These are phyloP conservation scores for Bauhinia variegata DNA, from an alignment of 306 rosid species.

Conservation along the genomic window DNA sequence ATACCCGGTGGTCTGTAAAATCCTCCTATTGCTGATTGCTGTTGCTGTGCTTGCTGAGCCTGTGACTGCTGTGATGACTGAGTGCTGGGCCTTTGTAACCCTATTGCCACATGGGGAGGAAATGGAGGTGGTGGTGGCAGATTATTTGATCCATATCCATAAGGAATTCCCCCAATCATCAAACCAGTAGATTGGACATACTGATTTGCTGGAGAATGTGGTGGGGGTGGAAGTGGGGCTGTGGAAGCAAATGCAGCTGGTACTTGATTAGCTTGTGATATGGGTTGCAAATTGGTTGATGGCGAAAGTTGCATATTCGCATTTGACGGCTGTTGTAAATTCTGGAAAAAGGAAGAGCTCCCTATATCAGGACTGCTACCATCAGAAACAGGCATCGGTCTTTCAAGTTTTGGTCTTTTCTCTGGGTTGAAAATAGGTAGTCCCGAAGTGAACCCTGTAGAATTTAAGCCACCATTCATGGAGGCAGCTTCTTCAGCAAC, in stretches of 20 bases:
- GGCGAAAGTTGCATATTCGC: slow-evolving; percentile 45
- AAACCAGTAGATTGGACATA: slow-evolving; percentile 67
- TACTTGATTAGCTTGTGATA: slow-evolving; percentile 57
- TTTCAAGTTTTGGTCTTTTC: slow-evolving; percentile 80
- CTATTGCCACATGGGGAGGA: slow-evolving; percentile 68
- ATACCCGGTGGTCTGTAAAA: slow-evolving; percentile 72
- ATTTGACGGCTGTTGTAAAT: slow-evolving; percentile 52
- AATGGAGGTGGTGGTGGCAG: slow-evolving; percentile 84
- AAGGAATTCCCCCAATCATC: slow-evolving; percentile 62
- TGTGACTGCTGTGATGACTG: slow-evolving; percentile 60
- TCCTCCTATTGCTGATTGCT: slow-evolving; percentile 66
- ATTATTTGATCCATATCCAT: slow-evolving; percentile 59
- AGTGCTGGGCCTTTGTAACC: slow-evolving; percentile 58
- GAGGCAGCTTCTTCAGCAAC: slow-evolving; percentile 97
- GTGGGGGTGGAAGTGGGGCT: slow-evolving; percentile 48
- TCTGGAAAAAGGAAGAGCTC: slow-evolving; percentile 49
- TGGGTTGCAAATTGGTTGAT: slow-evolving; percentile 48
- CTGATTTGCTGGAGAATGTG: slow-evolving; percentile 57
- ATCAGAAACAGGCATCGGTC: slow-evolving; percentile 55
- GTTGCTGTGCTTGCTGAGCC: slow-evolving; percentile 42
- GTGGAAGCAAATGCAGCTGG: slow-evolving; percentile 60
- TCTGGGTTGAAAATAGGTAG: slow-evolving; percentile 63
- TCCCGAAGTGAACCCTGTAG: slow-evolving; percentile 59
- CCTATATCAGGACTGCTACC: slow-evolving; percentile 53
- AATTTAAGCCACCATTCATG: slow-evolving; percentile 52